These are phyloP conservation scores for Russula brevipes DNA, from an alignment of 768 basidiomycete genomes.

Conservation along the genomic window DNA sequence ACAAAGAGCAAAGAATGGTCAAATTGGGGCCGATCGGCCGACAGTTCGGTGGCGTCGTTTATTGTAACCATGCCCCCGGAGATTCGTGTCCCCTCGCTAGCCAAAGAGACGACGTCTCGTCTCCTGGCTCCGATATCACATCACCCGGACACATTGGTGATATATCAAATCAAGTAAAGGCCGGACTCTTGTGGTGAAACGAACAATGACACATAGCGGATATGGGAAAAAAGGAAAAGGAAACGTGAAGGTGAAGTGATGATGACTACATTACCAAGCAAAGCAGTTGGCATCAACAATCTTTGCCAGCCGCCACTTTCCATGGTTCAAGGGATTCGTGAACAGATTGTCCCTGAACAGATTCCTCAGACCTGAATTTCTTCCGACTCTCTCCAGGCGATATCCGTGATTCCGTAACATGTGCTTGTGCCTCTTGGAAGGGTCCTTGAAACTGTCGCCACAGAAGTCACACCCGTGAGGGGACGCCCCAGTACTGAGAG, in stretches of 20 bases:
- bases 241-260: slow-evolving; percentile 7
- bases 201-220: slow-evolving; percentile 9
- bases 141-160: background rate
- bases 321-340: slow-evolving; percentile 28
- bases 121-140: slow-evolving; percentile 15
- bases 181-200: slow-evolving; percentile 6
- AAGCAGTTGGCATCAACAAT: slow-evolving; percentile 1
- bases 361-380: slow-evolving; percentile 20
- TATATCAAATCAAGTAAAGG: slow-evolving; percentile 9
- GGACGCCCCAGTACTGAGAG: slow-evolving; percentile 48
- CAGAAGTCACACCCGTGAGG: slow-evolving; percentile 55
- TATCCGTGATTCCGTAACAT: slow-evolving; percentile 50
- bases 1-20: slow-evolving; percentile 19
- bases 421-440: slow-evolving; percentile 58
- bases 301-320: slow-evolving; percentile 13
- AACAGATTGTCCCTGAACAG: slow-evolving; percentile 25
- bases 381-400: slow-evolving; percentile 43
- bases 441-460: slow-evolving; percentile 54
- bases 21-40: slow-evolving; percentile 12
- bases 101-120: slow-evolving; percentile 17
- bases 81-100: background rate
- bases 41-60: slow-evolving; percentile 11
- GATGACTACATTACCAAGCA: background rate
- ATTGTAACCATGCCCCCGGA: slow-evolving; percentile 17
- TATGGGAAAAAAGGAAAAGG: slow-evolving; percentile 7